phyloP scores from a whole-genome alignment of 2,329 filamentous ascomycete species.

The Xylaria sp. region DNA sequence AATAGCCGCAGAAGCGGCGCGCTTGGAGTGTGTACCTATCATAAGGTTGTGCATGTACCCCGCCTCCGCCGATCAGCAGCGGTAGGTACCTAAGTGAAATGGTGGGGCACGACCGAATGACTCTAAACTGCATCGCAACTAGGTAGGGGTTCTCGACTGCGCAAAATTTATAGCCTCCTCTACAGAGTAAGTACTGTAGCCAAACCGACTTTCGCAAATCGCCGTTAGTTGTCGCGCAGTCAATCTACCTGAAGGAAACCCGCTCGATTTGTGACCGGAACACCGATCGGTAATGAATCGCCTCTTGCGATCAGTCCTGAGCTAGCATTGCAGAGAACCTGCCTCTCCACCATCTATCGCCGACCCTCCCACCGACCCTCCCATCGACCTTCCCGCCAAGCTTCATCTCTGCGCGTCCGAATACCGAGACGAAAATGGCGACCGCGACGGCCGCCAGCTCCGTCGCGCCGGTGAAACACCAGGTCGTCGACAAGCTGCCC shows the following conservation, averaged over 20 bases:
- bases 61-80: slow-evolving; percentile 14
- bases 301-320: neutral
- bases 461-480: slow-evolving; percentile 68
- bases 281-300: slow-evolving; percentile 19
- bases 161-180: slow-evolving; percentile 4
- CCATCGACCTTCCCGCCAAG: neutral
- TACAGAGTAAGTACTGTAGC: neutral
- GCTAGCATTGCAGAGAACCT: slow-evolving; percentile 11
- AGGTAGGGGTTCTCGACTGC: neutral
- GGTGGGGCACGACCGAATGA: slow-evolving; percentile 37
- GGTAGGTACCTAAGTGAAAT: slow-evolving; percentile 14
- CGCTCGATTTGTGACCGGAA: neutral
- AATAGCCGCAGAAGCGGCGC: neutral
- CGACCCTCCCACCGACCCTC: neutral
- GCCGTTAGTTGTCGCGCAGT: neutral
- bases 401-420: neutral
- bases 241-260: neutral
- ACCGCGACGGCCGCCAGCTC: slow-evolving; percentile 31
- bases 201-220: neutral
- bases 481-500: slow-evolving; percentile 84
- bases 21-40: neutral
- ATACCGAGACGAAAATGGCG: slow-evolving; percentile 26
- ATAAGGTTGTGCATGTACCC: neutral
- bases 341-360: slow-evolving; percentile 4
- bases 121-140: slow-evolving; percentile 23